Evolutionary conservation across 345 rosid species (phyloP).

Genomic region (Eucalyptus regnans): DNA sequence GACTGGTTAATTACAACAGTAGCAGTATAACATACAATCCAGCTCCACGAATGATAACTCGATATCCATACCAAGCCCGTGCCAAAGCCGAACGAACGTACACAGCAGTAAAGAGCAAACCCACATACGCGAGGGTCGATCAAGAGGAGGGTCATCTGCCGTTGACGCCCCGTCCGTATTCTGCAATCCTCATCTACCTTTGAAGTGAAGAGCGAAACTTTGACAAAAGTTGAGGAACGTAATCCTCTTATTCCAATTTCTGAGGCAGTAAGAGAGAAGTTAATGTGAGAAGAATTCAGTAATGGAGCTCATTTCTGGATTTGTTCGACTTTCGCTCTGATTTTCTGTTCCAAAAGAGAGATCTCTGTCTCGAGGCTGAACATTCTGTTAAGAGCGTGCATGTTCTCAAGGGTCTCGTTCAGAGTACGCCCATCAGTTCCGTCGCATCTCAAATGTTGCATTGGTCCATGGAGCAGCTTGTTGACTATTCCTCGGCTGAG

Average conservation of each 20-base stretch:
- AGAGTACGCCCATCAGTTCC: slow-evolving; percentile 28
- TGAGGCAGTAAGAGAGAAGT: background rate
- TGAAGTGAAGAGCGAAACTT: background rate
- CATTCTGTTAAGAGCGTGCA: slow-evolving; percentile 46
- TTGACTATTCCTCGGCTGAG: slow-evolving; percentile 39
- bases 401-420: slow-evolving; percentile 37
- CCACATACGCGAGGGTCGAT: background rate
- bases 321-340: slow-evolving; percentile 23
- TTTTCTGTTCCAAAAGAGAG: slow-evolving; percentile 31
- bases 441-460: slow-evolving; percentile 46
- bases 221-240: background rate
- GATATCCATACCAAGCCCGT: background rate
- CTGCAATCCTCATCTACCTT: background rate
- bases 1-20: background rate
- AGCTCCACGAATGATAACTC: background rate
- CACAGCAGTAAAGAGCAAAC: background rate
- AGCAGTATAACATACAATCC: background rate
- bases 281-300: background rate
- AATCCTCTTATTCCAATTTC: background rate
- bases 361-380: slow-evolving; percentile 37
- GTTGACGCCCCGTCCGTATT: background rate
- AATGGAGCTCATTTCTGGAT: slow-evolving; percentile 15
- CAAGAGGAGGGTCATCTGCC: background rate
- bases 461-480: slow-evolving; percentile 45
- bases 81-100: background rate